These are phyloP conservation scores for Fusarium poae DNA, from an alignment of 2,329 filamentous ascomycete genomes.

Conservation along the genomic window DNA sequence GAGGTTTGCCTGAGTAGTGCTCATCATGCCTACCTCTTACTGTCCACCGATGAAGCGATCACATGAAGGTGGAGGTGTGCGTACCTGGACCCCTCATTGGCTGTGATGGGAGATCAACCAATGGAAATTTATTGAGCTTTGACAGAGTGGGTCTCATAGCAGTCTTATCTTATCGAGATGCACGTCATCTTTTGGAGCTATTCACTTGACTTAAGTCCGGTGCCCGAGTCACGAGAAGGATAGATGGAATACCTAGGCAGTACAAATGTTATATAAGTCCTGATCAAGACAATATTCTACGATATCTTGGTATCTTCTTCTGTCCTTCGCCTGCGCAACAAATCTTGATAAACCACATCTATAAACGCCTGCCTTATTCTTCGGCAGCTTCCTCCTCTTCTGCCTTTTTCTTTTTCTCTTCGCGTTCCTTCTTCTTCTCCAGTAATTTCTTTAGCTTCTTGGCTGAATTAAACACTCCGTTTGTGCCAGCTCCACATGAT, in stretches of 20 bases:
- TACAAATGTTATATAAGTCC: not conserved
- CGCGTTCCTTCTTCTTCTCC: constrained; percentile 76
- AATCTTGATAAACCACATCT: constrained; percentile 10
- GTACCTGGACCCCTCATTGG: constrained; percentile 44
- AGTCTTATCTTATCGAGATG: constrained; percentile 38
- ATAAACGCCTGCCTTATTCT: constrained; percentile 11
- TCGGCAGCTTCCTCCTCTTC: constrained; percentile 65
- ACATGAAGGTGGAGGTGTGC: constrained; percentile 48
- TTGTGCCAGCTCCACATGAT: constrained; percentile 85
- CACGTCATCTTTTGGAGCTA: constrained; percentile 35
- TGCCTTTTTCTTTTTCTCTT: constrained; percentile 68
- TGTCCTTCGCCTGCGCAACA: not conserved
- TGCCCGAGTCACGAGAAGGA: constrained; percentile 29
- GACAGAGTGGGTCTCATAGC: not conserved
- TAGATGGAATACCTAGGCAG: not conserved
- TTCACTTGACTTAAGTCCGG: constrained; percentile 27
- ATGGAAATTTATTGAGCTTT: constrained; percentile 1
- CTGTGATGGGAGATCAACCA: constrained; percentile 13
- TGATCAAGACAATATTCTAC: constrained; percentile 7
- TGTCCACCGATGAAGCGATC: constrained; percentile 47
- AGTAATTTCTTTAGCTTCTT: constrained; percentile 86
- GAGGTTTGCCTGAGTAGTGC: constrained; percentile 22
- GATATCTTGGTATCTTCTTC: constrained; percentile 26
- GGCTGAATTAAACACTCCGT: constrained; percentile 89
- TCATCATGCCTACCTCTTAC: constrained; percentile 12